These are phyloP conservation scores for Coemansia aciculifera DNA, from an alignment of 192 early-diverging fungal species.

Conservation along the genomic window DNA sequence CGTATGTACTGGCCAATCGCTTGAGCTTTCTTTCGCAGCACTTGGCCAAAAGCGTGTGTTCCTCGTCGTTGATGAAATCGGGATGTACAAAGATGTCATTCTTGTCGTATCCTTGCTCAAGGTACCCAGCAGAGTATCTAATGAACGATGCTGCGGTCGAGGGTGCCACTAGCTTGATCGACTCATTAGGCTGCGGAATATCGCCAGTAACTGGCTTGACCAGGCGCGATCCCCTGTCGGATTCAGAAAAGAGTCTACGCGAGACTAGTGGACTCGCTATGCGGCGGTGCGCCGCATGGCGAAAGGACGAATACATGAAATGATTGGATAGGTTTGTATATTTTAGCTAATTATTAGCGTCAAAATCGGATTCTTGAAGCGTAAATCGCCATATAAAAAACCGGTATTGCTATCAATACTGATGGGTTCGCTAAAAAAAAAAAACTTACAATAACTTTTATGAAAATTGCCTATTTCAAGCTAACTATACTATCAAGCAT, in stretches of 20 bases:
- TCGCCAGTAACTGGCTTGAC: slow-evolving; percentile 18
- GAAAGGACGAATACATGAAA: not conserved
- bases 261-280: not conserved
- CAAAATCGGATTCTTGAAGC: not conserved
- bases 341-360: not conserved
- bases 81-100: slow-evolving; percentile 45
- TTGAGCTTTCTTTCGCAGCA: slow-evolving; percentile 54
- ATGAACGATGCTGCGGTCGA: slow-evolving; percentile 18
- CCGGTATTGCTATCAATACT: not conserved
- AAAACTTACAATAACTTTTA: not conserved
- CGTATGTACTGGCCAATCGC: slow-evolving; percentile 60
- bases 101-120: slow-evolving; percentile 19
- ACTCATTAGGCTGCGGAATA: slow-evolving; percentile 31
- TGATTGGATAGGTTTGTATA: not conserved
- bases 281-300: not conserved
- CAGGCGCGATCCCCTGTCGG: slow-evolving; percentile 21
- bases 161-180: slow-evolving; percentile 24
- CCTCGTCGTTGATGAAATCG: slow-evolving; percentile 36
- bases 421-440: not conserved
- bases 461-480: not conserved
- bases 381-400: not conserved
- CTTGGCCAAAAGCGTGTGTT: slow-evolving; percentile 50
- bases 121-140: slow-evolving; percentile 30
- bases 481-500: not conserved
- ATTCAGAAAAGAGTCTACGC: slow-evolving; percentile 13